A percentile compares a stretch with the other conserved stretches of the same genome.
phyloP scores from a whole-genome alignment of 2,329 filamentous ascomycete species.

The Penicillium sp. region DNA sequence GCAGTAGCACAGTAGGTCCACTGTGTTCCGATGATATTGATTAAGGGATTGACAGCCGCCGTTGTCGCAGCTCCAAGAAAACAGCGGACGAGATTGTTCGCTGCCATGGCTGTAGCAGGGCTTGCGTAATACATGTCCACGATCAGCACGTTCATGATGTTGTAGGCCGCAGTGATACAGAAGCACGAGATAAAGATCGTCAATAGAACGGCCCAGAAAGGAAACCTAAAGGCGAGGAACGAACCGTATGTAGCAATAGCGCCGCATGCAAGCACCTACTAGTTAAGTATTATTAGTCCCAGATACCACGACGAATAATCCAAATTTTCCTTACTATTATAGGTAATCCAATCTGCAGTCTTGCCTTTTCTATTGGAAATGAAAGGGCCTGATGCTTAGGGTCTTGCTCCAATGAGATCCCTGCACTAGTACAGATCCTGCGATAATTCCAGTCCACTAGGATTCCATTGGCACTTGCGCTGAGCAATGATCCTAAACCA shows the following conservation, averaged over 20 bases:
- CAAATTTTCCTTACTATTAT: constrained; percentile 17
- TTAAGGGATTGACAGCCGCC: constrained; percentile 30
- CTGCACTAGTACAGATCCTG: constrained; percentile 55
- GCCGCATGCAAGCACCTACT: constrained; percentile 19
- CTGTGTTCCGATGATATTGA: constrained; percentile 20
- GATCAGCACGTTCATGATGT: constrained; percentile 51
- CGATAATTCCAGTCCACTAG: constrained; percentile 70
- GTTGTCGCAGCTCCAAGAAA: constrained; percentile 37
- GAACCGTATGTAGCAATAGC: constrained; percentile 19
- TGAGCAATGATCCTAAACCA: constrained; percentile 32
- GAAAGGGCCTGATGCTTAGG: constrained; percentile 57
- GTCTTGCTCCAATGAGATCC: constrained; percentile 61
- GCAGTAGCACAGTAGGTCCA: constrained; percentile 27
- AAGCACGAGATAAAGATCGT: constrained; percentile 43
- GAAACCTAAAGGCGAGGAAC: constrained; percentile 15
- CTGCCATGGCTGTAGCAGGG: constrained; percentile 39
- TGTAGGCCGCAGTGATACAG: constrained; percentile 45
- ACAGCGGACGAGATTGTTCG: constrained; percentile 41
- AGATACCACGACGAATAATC: not conserved
- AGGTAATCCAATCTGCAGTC: constrained; percentile 40
- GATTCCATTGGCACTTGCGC: constrained; percentile 30
- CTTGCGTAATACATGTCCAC: constrained; percentile 46
- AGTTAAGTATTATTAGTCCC: not conserved
- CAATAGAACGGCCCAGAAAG: constrained; percentile 33
- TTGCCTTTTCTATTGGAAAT: constrained; percentile 53